Base-by-base conservation (phyloP, 768 basidiomycete genomes). In the Exsudoporus frostii region DNA sequence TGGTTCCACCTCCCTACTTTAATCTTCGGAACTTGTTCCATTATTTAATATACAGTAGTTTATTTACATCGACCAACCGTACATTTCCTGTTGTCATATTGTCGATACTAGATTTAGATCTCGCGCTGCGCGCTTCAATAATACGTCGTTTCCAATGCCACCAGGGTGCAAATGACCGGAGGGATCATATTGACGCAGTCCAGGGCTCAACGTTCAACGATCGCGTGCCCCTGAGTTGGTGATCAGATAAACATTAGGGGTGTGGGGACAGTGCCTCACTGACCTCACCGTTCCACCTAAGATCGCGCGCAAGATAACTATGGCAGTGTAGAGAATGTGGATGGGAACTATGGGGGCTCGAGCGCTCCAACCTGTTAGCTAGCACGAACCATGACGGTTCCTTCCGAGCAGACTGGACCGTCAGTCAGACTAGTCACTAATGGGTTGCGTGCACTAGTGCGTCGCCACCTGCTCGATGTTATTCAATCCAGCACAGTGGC, bases 1-100 rank as follows among this genome's bases (percentile, higher is more conserved):
- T 15, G 34, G 48, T 32, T 43, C 46, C 7, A 6, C 43, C 9
- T 48, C 33, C n/a, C 47, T 40, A 34, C 11, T 29, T 17, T 62
- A 38, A 37, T 20, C 3, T 6, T 17, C 20, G 20, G 32, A 27
- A 44, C 20, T 22, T 25, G 13, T 22, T 7, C 50, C 27, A 17
- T 43, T 61, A 40, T 30, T 47, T 56, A 44, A 37, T 39, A 11
- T 46, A n/a, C n/a, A n/a, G n/a, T n/a, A 52, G 46, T 33, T 56
- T 46, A 56, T 27, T 45, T 36, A 11, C 24, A 30, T 43, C 11
- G 11, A 19, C 39, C 8, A 10, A 8, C 10, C 7, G 39, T 24
- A 45, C 17, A n/a, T 49, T 25, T 39, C 22, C n/a, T 19, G n/a
- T 30, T n/a, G 9, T 14, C 36, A n/a, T 13, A 27, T 49, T 47